Conservation (phyloP, 2,329 filamentous ascomycete species). For the Hypomyces rosellus region DNA sequence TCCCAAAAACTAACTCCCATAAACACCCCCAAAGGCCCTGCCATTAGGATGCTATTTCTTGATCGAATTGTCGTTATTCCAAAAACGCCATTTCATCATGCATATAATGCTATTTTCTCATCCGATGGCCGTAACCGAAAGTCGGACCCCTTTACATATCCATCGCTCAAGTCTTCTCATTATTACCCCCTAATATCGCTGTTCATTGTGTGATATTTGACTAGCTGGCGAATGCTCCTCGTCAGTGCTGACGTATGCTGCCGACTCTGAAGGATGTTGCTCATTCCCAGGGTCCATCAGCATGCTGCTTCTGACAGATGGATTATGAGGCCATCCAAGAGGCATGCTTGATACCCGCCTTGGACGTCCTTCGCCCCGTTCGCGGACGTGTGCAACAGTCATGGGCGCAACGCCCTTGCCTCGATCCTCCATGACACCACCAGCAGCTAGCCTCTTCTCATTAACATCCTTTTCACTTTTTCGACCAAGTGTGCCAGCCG, state of each 20-base stretch:
- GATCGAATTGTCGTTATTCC: neutral
- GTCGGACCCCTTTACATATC: no score
- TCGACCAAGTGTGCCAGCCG: conserved; percentile 16
- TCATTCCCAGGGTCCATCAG: conserved; percentile 3
- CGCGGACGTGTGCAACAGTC: conserved; percentile 16
- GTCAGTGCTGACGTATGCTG: no score
- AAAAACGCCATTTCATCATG: neutral
- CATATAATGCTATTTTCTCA: neutral
- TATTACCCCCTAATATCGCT: no score
- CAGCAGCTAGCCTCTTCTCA: conserved; percentile 17
- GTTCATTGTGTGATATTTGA: no score
- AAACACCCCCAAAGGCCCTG: no score
- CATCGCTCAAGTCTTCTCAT: no score
- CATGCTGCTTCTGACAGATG: conserved; percentile 20
- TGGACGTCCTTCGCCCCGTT: conserved; percentile 14
- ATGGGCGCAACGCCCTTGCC: conserved; percentile 13
- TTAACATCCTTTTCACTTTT: conserved; percentile 13
- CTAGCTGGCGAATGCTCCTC: no score
- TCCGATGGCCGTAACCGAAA: neutral
- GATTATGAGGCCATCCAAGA: conserved; percentile 31
- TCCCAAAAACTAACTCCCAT: no score
- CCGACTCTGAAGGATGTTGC: neutral
- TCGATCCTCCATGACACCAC: conserved; percentile 15
- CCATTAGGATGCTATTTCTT: no score
- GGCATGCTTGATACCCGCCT: conserved; percentile 31